Conservation (phyloP, 1,139 yeast genomes). For the Candida sp. region DNA sequence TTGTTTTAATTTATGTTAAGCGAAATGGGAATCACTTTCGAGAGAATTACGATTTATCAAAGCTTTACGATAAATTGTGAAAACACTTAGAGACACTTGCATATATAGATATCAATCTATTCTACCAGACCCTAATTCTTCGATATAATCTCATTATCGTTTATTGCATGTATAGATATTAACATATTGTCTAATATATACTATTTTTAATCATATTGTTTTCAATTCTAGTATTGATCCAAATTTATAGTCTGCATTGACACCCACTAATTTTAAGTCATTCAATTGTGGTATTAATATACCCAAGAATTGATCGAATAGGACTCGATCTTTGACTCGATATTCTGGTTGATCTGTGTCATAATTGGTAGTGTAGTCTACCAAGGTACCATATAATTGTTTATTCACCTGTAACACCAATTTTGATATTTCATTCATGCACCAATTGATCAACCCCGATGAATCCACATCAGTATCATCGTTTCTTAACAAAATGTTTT, state of each 20-base stretch:
- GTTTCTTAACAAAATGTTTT: conserved; percentile 29
- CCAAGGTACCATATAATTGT: conserved; percentile 64
- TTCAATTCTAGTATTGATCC: conserved; percentile 23
- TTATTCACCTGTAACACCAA: conserved; percentile 61
- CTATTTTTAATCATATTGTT: not conserved
- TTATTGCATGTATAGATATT: not conserved
- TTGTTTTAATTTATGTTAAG: conserved; percentile 49
- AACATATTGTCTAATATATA: not conserved
- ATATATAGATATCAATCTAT: too few species aligned
- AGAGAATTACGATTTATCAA: conserved; percentile 59
- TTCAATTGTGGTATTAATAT: conserved; percentile 59
- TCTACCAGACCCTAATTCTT: too few species aligned
- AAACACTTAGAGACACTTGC: too few species aligned
- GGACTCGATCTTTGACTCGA: conserved; percentile 25
- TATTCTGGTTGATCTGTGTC: conserved; percentile 24
- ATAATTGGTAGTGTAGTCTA: conserved; percentile 18
- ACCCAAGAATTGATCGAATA: conserved; percentile 43
- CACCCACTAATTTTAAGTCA: conserved; percentile 61
- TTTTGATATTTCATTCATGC: conserved; percentile 59
- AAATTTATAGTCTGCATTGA: conserved; percentile 66
- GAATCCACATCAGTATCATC: conserved; percentile 31
- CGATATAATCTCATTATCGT: too few species aligned
- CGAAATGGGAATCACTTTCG: conserved; percentile 61
- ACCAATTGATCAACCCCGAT: conserved; percentile 59
- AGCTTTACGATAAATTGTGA: conserved; percentile 47